These are phyloP conservation scores for Postia placenta DNA, from an alignment of 768 basidiomycete species.

Conservation along the genomic window DNA sequence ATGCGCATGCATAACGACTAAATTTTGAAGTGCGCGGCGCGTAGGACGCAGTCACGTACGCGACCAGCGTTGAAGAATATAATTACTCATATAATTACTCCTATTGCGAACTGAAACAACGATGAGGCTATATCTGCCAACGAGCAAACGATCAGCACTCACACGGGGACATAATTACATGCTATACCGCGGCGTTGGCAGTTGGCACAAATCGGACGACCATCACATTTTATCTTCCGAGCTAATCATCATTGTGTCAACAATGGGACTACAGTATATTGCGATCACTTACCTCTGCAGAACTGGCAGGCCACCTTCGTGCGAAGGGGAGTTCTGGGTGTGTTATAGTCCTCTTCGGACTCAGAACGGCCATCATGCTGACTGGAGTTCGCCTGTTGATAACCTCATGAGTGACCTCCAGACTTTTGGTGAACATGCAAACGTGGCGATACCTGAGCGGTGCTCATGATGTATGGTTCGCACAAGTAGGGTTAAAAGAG, in stretches of 20 bases:
- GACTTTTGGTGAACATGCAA: not conserved
- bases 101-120: too few species aligned
- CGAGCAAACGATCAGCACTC: too few species aligned
- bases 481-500: not conserved
- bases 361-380: not conserved
- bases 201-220: constrained; percentile 59
- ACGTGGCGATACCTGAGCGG: not conserved
- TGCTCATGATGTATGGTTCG: not conserved
- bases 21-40: too few species aligned
- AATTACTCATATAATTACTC: too few species aligned
- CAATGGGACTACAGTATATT: not conserved
- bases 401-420: not conserved
- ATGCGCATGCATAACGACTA: too few species aligned
- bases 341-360: not conserved
- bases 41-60: too few species aligned
- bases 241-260: constrained; percentile 29
- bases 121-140: too few species aligned
- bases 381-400: not conserved
- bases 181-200: constrained; percentile 54
- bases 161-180: constrained; percentile 64
- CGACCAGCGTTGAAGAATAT: too few species aligned
- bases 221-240: constrained; percentile 71
- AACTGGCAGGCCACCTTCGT: constrained; percentile 72
- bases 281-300: constrained; percentile 47
- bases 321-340: constrained; percentile 19